Base-by-base conservation (phyloP, 2,329 filamentous ascomycete genomes). In the Cercospora janseana region DNA sequence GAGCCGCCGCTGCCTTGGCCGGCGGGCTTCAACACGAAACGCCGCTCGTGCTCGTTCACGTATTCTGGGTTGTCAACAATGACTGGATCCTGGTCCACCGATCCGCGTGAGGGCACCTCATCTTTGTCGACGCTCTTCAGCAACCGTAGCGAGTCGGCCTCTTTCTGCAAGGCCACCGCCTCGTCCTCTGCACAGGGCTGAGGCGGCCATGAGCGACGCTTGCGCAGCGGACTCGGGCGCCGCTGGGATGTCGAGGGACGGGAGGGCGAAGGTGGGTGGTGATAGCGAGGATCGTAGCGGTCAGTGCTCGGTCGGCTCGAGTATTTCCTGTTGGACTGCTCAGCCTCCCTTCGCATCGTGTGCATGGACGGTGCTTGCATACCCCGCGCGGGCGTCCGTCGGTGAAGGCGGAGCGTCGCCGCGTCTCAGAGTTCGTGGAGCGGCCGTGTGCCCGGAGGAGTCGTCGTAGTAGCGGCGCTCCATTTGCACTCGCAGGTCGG, bases 181-280 rank as follows among this genome's bases (percentile, higher is more conserved):
- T 88, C 86, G 63, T 90, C 86, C 65, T 91, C 86, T 40, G 85
- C 84, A 27, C 69, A 82, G 3, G 86, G 83, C 13, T 75, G 74
- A 1, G 85, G 85, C 4, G 85, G 82, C 63, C 73, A 76, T 53
- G 66, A 61, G 34, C 63, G 57, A 43, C 56, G 57, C 46, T 51
- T 58, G 49, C 49, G 41, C 38, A 47, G 34, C 6, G 55, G 58
- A 31, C 56, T 63, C 16, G 54, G 60, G 18, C 48, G 60, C 49
- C 49, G 47, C 10, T 40, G 31, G 34, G 23, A 29, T 13, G 32
- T 31, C 13, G 27, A 31, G 18, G 40, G 45, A 38, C 55, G 56
- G n/a, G 63, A 56, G n/a, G 54, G 59, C 24, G 56, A 60, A 15
- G 59, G 61, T 55, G 65, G 60, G 28, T 62, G 57, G 28, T 58